phyloP scores from a whole-genome alignment of 73 alveolate species.

The Diophrys appendiculata region DNA sequence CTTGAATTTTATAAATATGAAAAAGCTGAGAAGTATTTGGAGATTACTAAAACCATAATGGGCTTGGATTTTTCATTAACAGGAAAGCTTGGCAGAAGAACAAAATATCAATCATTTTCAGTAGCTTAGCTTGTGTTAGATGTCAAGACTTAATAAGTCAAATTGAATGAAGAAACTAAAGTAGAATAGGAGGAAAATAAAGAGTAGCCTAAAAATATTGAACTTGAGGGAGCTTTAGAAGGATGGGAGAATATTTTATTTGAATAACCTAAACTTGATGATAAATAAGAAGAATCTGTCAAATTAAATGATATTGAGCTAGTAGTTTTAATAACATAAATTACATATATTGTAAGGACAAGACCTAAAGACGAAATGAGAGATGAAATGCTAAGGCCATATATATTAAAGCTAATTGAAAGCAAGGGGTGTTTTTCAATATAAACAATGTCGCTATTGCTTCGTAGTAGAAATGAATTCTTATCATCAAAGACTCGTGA shows the following conservation, averaged over 20 bases:
- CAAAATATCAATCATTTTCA: conserved; percentile 90
- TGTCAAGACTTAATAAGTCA: conserved; percentile 64
- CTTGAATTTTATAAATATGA: conserved; percentile 60
- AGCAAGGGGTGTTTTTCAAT: conserved; percentile 89
- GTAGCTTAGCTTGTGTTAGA: conserved; percentile 89
- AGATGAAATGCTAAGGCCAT: conserved; percentile 73
- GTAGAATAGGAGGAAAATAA: conserved; percentile 45
- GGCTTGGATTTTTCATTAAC: conserved; percentile 84
- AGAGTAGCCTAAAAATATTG: conserved; percentile 51
- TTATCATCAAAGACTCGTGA: conserved; percentile 87
- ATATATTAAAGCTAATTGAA: conserved; percentile 81
- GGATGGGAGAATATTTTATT: conserved; percentile 78
- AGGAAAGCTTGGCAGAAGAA: conserved; percentile 95
- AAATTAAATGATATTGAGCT: too few relatives aligned
- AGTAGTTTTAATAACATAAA: conserved; percentile 81
- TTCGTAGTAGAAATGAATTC: conserved; percentile 88
- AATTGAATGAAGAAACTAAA: conserved; percentile 19
- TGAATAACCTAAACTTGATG: conserved; percentile 87
- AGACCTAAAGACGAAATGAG: conserved; percentile 87
- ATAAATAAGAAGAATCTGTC: conserved; percentile 77
- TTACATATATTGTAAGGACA: conserved; percentile 79
- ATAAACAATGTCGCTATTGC: conserved; percentile 80
- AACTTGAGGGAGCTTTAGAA: conserved; percentile 85
- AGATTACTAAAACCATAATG: conserved; percentile 71
- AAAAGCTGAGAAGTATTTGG: conserved; percentile 72